Conservation (phyloP, 768 basidiomycete species). For the Leucosporidium creatinivorum region DNA sequence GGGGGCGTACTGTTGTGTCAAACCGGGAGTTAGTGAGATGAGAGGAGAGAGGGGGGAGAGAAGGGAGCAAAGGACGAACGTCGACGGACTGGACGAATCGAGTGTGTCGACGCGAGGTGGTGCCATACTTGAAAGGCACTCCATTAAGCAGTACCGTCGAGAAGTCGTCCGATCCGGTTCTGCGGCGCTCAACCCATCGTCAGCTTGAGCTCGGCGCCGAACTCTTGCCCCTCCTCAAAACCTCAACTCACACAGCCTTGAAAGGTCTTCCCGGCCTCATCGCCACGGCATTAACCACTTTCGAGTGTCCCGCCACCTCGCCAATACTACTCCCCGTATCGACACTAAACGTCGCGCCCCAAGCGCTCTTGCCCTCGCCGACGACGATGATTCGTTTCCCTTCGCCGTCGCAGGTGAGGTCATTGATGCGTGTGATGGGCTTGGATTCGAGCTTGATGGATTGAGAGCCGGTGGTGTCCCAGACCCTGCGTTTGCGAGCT, state of each 20-base stretch:
- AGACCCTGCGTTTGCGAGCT: slow-evolving; percentile 47
- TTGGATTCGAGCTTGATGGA: slow-evolving; percentile 43
- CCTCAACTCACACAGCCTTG: slow-evolving; percentile 16
- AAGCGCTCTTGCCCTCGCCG: slow-evolving; percentile 63
- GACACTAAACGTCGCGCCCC: slow-evolving; percentile 41
- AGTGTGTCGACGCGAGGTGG: slow-evolving; percentile 54
- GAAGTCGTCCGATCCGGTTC: slow-evolving; percentile 31
- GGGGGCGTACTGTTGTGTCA: slow-evolving; percentile 50
- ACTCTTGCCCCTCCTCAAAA: no score
- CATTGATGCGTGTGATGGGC: slow-evolving; percentile 49
- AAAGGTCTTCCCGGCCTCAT: slow-evolving; percentile 21
- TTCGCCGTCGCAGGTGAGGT: slow-evolving; percentile 92
- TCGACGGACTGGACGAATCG: slow-evolving; percentile 88
- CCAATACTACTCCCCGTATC: slow-evolving; percentile 55
- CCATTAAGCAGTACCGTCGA: slow-evolving; percentile 38
- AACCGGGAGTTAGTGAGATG: no score
- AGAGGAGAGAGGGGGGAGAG: background rate
- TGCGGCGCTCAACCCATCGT: background rate
- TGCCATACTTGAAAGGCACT: slow-evolving; percentile 71
- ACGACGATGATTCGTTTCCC: slow-evolving; percentile 88
- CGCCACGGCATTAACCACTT: slow-evolving; percentile 46
- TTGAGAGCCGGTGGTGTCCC: slow-evolving; percentile 85
- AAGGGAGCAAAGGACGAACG: slow-evolving; percentile 2
- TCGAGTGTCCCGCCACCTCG: slow-evolving; percentile 80
- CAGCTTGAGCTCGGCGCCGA: background rate